Evolutionary conservation across 2,329 filamentous ascomycete species (phyloP), one percentile per base, ranked within the genome.

Genomic region (Colletotrichum magnum): DNA sequence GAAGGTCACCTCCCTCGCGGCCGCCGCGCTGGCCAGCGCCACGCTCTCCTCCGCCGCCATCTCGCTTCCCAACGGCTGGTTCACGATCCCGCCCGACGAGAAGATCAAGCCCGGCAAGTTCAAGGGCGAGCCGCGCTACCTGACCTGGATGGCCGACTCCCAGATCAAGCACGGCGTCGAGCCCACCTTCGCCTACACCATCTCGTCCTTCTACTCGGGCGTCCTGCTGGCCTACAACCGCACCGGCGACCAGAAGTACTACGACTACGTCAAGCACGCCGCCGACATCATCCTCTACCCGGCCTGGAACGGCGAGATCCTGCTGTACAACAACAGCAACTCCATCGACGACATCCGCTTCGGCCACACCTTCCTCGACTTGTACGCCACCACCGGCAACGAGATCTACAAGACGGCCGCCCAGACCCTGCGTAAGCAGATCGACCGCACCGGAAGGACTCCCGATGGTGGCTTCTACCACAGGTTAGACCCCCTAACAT

Each of bases 131-230:
- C 61, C 61, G 5, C 65, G 69, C 4, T 76, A 74, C 50, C 66
- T 75, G 13, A 75, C 74, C 10, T 75, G 74, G 74, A 75, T 75
- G 74, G 74, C 74, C 9, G 74, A 75, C 59, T 75, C 74, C 16
- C 72, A 75, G 41, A 75, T 75, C 28, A 74, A 72, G 59, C 74
- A 75, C 48, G 73, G 74, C 4, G 74, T 74, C 15, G 74, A 75
- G 41, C 74, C 74, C 0, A 75, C 74, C 1, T 68, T 73, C 36
- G 74, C 74, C 3, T 75, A 75, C 58, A 75, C 74, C 0, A 68
- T 74, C 48, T 79, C 77, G 1, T 73, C 76, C 0, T 77, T 76
- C 0, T 73, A 77, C 21, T 75, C 74, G 6, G 74, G 76, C 5
- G 73, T 76, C 36, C 70, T 71, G 13, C 28, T 54, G 10, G 69